Base-by-base conservation (phyloP, 1,284 basidiomycete genomes). In the Sporisorium scitamineum region DNA sequence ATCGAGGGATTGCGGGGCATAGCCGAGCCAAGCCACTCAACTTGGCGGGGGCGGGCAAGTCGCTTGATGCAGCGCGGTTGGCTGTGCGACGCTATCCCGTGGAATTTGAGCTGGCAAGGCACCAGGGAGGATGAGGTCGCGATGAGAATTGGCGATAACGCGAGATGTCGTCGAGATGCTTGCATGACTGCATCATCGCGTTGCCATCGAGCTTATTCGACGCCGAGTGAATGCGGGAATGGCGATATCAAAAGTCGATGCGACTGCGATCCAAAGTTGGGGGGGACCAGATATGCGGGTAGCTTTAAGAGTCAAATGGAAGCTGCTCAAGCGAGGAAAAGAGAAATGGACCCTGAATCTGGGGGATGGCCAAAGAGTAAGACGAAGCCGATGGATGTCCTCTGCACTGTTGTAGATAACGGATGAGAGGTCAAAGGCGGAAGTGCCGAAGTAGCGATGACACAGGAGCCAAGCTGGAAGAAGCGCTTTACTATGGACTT, bases 21-120 rank as follows among this genome's bases (percentile, higher is more conserved):
- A 48, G 47, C 47, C 47, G 47, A 48, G 29, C 16, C 5, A 48
- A 48, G 47, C 47, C 47, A 48, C 47, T 39, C 47, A n/a, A 8
- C 47, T 48, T 48, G 47, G 47, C 47, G 27, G 47, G 18, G 14
- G 27, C 6, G 47, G 24, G 26, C 47, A 29, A 4, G 27, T 29
- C 11, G 14, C 16, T 29, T 18, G 47, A 29, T 31, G 47, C 47
- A 39, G 37, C 32, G 11, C 32, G 32, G 32, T 34, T 13, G 10
- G 32, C 3, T 34, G 8, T 34, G 32, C 32, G 6, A 34, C 3
- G 32, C 32, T 11, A 34, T 34, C 7, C 37, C 37, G 37, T 18
- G 37, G 37, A 39, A 39, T 18, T n/a, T 11, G 37, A 39, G 11
- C 37, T 18, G 16, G 34, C 34, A 37, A 37, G 34, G 34, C n/a